Base-by-base conservation (phyloP, 495 filamentous ascomycete genomes). In the Extremus antarcticus region DNA sequence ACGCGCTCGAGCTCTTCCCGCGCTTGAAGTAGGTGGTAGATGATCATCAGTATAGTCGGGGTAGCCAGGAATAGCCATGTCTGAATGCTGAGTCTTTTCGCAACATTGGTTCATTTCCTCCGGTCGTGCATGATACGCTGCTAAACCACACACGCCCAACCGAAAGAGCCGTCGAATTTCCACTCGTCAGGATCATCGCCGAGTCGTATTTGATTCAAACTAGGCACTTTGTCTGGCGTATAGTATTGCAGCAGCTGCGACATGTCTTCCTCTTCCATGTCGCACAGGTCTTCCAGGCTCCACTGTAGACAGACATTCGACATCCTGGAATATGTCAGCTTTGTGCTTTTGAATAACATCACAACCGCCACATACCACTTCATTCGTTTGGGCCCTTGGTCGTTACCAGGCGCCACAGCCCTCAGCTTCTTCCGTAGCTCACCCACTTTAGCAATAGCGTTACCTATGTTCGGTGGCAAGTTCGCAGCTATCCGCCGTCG, bases 311-410 rank as follows among this genome's bases (percentile, higher is more conserved):
- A 96, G 16, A 97, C 84, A 47, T 76, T 82, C 0, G 85, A 87
- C 85, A 97, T 97, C 86, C 82, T 86, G 15, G 11, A 9, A 21
- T 40, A 54, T 43, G 47, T 48, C 50, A 49, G n/a, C 3, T 22
- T 19, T 43, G 13, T 51, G n/a, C 25, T 25, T 48, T 24, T 7
- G 41, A 17, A 2, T 17, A 9, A 16, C n/a, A n/a, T n/a, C n/a
- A n/a, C n/a, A n/a, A n/a, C n/a, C n/a, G 35, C 1, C 15, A 55
- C 80, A 54, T 66, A 86, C 88, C 92, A 98, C 61, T 83, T 78
- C 92, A 98, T 98, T 55, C 92, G 73, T 73, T 88, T 91, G 7
- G 86, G 82, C 0, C 91, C 89, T 49, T 96, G 85, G 23, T 85
- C 78, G 0, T 69, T 60, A 3, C 69, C 67, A 0, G 92, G 88